phyloP scores from a whole-genome alignment of 371 early-diverging fungal genomes.

The Mucor saturninus region DNA sequence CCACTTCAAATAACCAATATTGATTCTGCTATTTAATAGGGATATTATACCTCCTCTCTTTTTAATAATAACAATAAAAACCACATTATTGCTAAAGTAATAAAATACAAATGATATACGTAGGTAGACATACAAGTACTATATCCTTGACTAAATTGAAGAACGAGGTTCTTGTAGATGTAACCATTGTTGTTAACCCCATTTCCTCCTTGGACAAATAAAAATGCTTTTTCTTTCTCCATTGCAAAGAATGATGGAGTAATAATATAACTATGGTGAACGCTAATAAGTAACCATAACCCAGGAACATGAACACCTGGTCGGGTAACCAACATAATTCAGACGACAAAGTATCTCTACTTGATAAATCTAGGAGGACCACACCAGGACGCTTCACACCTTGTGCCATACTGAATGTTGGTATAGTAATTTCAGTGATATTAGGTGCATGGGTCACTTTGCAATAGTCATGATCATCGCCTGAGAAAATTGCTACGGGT shows the following conservation, averaged over 20 bases:
- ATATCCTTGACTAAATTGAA: constrained; percentile 24
- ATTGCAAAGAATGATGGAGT: background rate
- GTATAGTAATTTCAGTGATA: constrained; percentile 46
- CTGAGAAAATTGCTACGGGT: constrained; percentile 81
- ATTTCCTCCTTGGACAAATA: constrained; percentile 19
- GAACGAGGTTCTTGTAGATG: background rate
- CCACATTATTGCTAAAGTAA: background rate
- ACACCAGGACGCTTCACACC: constrained; percentile 54
- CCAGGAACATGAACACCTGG: constrained; percentile 41
- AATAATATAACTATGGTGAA: constrained; percentile 18
- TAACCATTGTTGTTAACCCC: background rate
- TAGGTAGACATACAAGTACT: constrained; percentile 20
- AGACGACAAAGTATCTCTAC: constrained; percentile 6
- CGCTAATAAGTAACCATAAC: constrained; percentile 31
- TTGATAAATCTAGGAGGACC: constrained; percentile 33
- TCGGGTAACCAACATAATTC: constrained; percentile 48
- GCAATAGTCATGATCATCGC: constrained; percentile 95
- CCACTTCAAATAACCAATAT: background rate
- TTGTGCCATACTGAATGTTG: constrained; percentile 66
- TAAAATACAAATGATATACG: constrained; percentile 32
- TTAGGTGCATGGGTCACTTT: constrained; percentile 33
- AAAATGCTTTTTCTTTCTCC: background rate
- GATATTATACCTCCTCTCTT: constrained; percentile 2
- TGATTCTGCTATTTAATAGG: background rate
- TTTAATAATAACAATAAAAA: background rate